phyloP scores from a whole-genome alignment of 2,329 filamentous ascomycete species.

The Xylaria sp. region DNA sequence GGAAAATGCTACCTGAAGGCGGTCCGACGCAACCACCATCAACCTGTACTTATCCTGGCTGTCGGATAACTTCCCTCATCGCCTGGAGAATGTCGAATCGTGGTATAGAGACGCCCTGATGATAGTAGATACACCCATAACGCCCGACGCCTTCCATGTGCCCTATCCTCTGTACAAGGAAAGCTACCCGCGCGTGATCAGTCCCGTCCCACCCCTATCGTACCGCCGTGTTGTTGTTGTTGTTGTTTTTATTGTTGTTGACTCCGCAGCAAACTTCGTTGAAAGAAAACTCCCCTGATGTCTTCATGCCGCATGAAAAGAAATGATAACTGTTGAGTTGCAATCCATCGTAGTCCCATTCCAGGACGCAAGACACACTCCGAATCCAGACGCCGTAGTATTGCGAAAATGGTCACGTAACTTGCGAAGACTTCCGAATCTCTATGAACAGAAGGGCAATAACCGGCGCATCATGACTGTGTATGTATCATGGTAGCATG shows the following conservation, averaged over 20 bases:
- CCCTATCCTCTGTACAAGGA: background rate
- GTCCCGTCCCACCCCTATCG: conserved; percentile 21
- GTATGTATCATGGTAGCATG: conserved; percentile 55
- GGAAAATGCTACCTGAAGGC: background rate
- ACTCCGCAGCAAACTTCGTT: conserved; percentile 20
- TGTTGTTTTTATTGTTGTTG: conserved; percentile 11
- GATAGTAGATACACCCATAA: conserved; percentile 11
- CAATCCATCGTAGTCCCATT: conserved; percentile 28
- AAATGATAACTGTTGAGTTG: conserved; percentile 15
- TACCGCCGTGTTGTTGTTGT: conserved; percentile 10
- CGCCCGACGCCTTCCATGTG: conserved; percentile 10
- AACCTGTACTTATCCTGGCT: background rate
- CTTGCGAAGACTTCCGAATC: conserved; percentile 30
- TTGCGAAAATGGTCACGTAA: conserved; percentile 30
- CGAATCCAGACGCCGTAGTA: conserved; percentile 32
- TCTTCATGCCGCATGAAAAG: conserved; percentile 20
- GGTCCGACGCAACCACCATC: conserved; percentile 1
- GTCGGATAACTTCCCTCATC: background rate
- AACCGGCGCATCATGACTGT: conserved; percentile 2
- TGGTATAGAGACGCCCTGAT: conserved; percentile 11
- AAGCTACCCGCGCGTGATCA: conserved; percentile 12
- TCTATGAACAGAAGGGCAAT: conserved; percentile 27
- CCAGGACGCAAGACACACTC: conserved; percentile 27
- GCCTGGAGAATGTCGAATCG: conserved; percentile 14
- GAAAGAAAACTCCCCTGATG: conserved; percentile 10